Conservation (phyloP, 2,329 filamentous ascomycete species). For the Colletotrichum kahawae region DNA sequence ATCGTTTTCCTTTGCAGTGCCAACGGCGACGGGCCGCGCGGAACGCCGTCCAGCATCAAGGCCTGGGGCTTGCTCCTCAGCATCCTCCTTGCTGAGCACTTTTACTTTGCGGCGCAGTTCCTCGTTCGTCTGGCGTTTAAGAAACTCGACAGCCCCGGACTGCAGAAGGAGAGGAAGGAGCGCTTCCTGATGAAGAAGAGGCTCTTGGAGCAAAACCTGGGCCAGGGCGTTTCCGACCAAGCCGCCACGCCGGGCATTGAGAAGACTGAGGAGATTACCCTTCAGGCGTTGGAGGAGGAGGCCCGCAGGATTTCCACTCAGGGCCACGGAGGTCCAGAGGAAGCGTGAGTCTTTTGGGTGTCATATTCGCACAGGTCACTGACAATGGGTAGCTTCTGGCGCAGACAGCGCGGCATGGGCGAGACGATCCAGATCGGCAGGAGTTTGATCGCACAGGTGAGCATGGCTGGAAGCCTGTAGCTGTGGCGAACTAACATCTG, state of each 20-base stretch:
- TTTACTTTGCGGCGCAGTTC: conserved; percentile 81
- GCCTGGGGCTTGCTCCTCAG: conserved; percentile 82
- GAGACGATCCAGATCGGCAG: conserved; percentile 64
- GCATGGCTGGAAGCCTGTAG: neutral
- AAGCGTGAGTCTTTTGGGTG: conserved; percentile 45
- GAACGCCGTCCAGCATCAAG: conserved; percentile 72
- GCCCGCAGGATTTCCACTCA: conserved; percentile 55
- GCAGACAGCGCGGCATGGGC: conserved; percentile 60
- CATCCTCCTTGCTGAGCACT: conserved; percentile 86
- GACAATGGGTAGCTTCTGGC: conserved; percentile 59
- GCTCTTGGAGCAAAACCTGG: conserved; percentile 76
- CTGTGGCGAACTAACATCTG: neutral
- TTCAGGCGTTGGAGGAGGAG: conserved; percentile 68
- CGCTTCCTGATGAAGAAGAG: conserved; percentile 81
- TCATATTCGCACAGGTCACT: neutral
- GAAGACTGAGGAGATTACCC: conserved; percentile 67
- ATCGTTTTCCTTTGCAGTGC: conserved; percentile 93
- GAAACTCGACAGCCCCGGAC: conserved; percentile 84
- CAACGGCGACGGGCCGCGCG: conserved; percentile 68
- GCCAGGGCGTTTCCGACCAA: conserved; percentile 57
- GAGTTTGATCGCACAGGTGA: conserved; percentile 55
- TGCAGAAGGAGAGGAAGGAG: conserved; percentile 84
- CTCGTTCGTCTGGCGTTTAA: conserved; percentile 74
- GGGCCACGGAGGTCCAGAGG: conserved; percentile 56
- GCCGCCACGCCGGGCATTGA: conserved; percentile 51